Evolutionary conservation across 1,284 basidiomycete genomes (phyloP).

Genomic region (Melanopsichium pennsylvanicum): DNA sequence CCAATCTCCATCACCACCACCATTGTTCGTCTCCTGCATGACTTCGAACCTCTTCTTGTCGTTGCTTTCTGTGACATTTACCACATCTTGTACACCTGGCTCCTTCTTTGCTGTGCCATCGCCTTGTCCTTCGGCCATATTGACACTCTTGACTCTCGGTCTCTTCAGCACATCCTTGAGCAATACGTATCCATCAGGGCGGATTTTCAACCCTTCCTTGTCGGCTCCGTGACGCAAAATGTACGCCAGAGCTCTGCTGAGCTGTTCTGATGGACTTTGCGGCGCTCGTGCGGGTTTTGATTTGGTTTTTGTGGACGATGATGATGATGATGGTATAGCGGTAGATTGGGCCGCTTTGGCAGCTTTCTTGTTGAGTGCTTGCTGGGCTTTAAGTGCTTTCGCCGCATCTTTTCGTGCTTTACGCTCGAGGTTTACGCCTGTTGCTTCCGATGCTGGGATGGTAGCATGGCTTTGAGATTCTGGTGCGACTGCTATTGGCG

Average conservation of each 20-base stretch:
- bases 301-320: neutral
- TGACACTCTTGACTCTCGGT: slow-evolving; percentile 52
- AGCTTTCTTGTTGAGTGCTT: slow-evolving; percentile 31
- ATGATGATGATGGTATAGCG: slow-evolving; percentile 3
- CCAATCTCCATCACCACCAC: slow-evolving; percentile 68
- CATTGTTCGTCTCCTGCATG: slow-evolving; percentile 52
- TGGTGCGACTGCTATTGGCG: neutral
- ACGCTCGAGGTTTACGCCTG: slow-evolving; percentile 22
- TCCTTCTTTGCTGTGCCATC: slow-evolving; percentile 5
- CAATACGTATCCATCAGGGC: slow-evolving; percentile 80
- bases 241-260: slow-evolving; percentile 83
- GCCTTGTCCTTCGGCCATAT: slow-evolving; percentile 33
- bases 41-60: slow-evolving; percentile 63
- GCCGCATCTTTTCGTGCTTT: slow-evolving; percentile 48
- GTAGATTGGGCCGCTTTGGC: slow-evolving; percentile 3
- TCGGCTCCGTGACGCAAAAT: slow-evolving; percentile 83
- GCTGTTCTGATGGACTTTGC: slow-evolving; percentile 45
- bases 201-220: slow-evolving; percentile 77
- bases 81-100: slow-evolving; percentile 45
- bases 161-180: slow-evolving; percentile 70
- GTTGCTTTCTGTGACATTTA: slow-evolving; percentile 41
- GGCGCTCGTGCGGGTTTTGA: neutral
- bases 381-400: slow-evolving; percentile 29
- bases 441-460: too few relatives aligned
- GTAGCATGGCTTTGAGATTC: too few relatives aligned